Percentiles rank a stretch among this genome's conserved stretches.
These are phyloP conservation scores for Botrytis squamosa DNA, from an alignment of 2,329 filamentous ascomycete genomes.

Conservation along the genomic window DNA sequence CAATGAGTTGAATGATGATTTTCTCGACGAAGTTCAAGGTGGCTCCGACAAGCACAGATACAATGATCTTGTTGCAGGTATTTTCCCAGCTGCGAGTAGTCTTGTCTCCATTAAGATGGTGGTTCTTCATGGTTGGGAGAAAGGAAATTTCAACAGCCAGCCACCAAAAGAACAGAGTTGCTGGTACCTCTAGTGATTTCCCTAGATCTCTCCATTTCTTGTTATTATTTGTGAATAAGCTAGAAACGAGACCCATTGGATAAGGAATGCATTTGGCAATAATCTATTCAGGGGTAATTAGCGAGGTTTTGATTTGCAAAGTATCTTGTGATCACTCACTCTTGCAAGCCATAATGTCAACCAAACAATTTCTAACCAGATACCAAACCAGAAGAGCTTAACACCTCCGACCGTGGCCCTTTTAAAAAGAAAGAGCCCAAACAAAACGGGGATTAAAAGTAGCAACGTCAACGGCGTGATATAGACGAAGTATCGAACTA, in stretches of 20 bases:
- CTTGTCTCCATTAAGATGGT: conserved; percentile 51
- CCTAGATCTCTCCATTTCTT: conserved; percentile 95
- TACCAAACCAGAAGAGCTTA: conserved; percentile 82
- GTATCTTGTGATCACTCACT: conserved; percentile 43
- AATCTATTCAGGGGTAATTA: conserved; percentile 43
- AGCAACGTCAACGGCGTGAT: conserved; percentile 64
- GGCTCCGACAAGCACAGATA: conserved; percentile 77
- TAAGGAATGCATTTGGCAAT: conserved; percentile 64
- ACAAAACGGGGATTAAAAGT: conserved; percentile 65
- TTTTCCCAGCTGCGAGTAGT: conserved; percentile 66
- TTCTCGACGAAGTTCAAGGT: conserved; percentile 86
- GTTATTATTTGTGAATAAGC: conserved; percentile 75
- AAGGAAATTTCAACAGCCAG: conserved; percentile 84
- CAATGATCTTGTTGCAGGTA: conserved; percentile 80
- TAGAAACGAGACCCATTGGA: conserved; percentile 62
- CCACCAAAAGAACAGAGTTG: conserved; percentile 89
- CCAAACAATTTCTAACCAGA: conserved; percentile 95
- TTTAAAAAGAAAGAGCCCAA: conserved; percentile 61
- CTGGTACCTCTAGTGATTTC: conserved; percentile 78
- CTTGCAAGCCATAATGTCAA: conserved; percentile 78
- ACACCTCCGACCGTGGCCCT: conserved; percentile 70
- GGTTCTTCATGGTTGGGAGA: conserved; percentile 71
- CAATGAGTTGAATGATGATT: conserved; percentile 91
- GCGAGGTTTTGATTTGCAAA: background rate
- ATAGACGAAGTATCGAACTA: conserved; percentile 70